Evolutionary conservation across 192 early-diverging fungal species (phyloP).

Genomic region (Mortierella claussenii): DNA sequence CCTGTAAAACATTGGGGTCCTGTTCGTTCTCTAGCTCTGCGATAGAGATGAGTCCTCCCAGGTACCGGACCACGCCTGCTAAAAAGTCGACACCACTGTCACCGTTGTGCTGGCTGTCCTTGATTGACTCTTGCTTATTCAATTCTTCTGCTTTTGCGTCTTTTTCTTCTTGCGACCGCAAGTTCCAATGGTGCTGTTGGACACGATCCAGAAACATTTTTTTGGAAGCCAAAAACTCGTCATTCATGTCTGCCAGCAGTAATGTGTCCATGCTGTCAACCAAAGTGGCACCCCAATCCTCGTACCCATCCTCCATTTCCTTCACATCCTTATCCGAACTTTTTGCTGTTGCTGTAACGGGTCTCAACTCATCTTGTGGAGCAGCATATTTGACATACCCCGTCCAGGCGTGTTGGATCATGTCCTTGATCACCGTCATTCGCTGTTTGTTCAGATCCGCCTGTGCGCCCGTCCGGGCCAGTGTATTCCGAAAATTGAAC

Average conservation of each 20-base stretch:
- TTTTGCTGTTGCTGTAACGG: slow-evolving; percentile 15
- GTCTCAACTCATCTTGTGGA: slow-evolving; percentile 15
- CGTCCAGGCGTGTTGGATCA: slow-evolving; percentile 38
- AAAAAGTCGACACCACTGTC: slow-evolving; percentile 57
- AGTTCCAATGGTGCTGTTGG: slow-evolving; percentile 43
- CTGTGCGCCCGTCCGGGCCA: neutral
- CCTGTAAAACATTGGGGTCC: slow-evolving; percentile 61
- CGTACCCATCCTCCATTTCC: neutral
- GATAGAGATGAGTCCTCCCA: slow-evolving; percentile 76
- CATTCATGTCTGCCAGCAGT: slow-evolving; percentile 67
- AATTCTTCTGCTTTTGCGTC: neutral
- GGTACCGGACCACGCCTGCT: slow-evolving; percentile 72
- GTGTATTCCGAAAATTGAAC: slow-evolving; percentile 7
- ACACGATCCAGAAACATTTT: slow-evolving; percentile 53
- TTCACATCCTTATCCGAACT: too few species aligned
- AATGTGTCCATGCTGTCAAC: slow-evolving; percentile 80
- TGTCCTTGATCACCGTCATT: slow-evolving; percentile 1
- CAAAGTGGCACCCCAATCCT: slow-evolving; percentile 73
- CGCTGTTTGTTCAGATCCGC: slow-evolving; percentile 5
- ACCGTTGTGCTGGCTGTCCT: neutral
- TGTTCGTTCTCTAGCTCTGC: slow-evolving; percentile 57
- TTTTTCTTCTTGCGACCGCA: neutral
- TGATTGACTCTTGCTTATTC: slow-evolving; percentile 42
- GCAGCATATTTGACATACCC: slow-evolving; percentile 19
- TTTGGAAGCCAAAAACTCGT: slow-evolving; percentile 66